Evolutionary conservation across 805 yeast genomes (phyloP).

Genomic region (Kluyveromyces nonfermentans): DNA sequence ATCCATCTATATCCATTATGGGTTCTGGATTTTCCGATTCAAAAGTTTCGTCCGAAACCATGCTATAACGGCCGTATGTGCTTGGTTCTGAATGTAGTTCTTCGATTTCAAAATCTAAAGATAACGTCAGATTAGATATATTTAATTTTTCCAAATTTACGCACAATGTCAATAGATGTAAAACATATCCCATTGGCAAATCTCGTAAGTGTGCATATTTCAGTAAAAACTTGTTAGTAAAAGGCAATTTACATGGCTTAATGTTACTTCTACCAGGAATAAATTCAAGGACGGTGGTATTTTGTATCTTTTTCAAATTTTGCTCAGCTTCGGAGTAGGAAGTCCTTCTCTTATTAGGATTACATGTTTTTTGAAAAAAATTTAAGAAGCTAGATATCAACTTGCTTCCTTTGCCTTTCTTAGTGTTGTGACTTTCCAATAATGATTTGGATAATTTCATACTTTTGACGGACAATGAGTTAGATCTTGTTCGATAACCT

Average conservation of each 20-base stretch:
- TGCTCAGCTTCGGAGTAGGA: not conserved
- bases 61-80: not conserved
- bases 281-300: not conserved
- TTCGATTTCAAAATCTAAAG: slow-evolving; percentile 49
- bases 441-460: not conserved
- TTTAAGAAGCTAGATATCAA: not conserved
- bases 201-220: slow-evolving; percentile 64
- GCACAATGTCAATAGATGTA: slow-evolving; percentile 63
- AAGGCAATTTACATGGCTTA: slow-evolving; percentile 30
- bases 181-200: slow-evolving; percentile 65
- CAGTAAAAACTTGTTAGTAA: slow-evolving; percentile 47
- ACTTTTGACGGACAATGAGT: not conserved
- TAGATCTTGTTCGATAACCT: not conserved
- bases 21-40: not conserved
- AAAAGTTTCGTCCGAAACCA: not conserved
- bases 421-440: not conserved
- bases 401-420: not conserved
- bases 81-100: not conserved
- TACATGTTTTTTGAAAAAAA: not conserved
- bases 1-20: slow-evolving; percentile 2
- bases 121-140: slow-evolving; percentile 52
- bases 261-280: not conserved
- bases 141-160: slow-evolving; percentile 48
- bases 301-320: not conserved
- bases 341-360: not conserved